phyloP scores from a whole-genome alignment of 2,329 filamentous ascomycete genomes.

The Claviceps arundinis region DNA sequence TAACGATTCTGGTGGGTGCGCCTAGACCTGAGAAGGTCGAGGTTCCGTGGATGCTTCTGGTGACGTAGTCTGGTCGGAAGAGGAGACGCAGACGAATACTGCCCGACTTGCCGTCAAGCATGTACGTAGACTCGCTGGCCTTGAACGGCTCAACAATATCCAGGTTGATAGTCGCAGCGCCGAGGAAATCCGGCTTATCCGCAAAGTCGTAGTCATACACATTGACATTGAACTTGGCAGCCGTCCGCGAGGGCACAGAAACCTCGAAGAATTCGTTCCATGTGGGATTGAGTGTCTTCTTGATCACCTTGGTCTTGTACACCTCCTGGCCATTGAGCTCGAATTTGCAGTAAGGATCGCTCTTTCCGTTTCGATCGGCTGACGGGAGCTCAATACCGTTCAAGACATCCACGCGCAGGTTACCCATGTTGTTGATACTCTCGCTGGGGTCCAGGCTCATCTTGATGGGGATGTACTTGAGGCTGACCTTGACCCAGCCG shows the following conservation, averaged over 20 bases:
- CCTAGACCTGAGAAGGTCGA: constrained; percentile 88
- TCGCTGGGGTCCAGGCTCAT: constrained; percentile 92
- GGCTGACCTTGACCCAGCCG: constrained; percentile 75
- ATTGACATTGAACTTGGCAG: constrained; percentile 66
- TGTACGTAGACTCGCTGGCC: constrained; percentile 58
- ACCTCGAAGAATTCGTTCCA: constrained; percentile 98
- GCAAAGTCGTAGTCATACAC: constrained; percentile 96
- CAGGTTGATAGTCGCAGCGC: constrained; percentile 61
- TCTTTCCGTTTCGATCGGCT: constrained; percentile 91
- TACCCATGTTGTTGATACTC: constrained; percentile 98
- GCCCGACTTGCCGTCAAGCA: constrained; percentile 82
- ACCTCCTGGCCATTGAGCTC: constrained; percentile 78
- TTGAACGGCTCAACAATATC: constrained; percentile 74
- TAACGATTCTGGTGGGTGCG: constrained; percentile 76
- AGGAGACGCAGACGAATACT: constrained; percentile 69
- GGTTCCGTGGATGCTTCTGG: constrained; percentile 73
- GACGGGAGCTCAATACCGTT: constrained; percentile 81
- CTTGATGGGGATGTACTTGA: constrained; percentile 87
- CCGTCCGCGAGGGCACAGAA: constrained; percentile 69
- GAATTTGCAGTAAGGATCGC: constrained; percentile 94
- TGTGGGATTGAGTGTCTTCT: constrained; percentile 86
- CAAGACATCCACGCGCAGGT: constrained; percentile 81
- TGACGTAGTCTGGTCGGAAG: constrained; percentile 88
- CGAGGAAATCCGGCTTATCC: constrained; percentile 86
- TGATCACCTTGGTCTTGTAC: constrained; percentile 89